A percentile compares a stretch with the other conserved stretches of the same genome.
Conservation (phyloP, 306 rosid species). For the Ochetophila trinervis region DNA sequence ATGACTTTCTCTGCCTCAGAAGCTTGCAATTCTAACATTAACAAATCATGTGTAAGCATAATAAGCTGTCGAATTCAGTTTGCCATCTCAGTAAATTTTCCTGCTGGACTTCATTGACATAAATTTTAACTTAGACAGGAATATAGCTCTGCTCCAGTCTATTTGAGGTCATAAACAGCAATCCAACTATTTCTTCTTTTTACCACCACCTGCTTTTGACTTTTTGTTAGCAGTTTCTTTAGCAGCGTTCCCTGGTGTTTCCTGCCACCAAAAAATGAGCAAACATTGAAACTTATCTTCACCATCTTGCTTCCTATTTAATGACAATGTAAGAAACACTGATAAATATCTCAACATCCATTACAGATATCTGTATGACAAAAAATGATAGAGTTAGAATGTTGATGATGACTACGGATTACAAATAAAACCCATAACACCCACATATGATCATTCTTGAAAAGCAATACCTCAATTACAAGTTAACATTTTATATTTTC, state of each 20-base stretch:
- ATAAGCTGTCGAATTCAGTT: too few relatives aligned
- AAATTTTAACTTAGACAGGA: constrained; percentile 36
- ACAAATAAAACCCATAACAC: background rate
- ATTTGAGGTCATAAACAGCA: constrained; percentile 1
- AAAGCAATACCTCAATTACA: constrained; percentile 1
- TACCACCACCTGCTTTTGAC: constrained; percentile 49
- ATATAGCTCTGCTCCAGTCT: constrained; percentile 14
- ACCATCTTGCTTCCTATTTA: too few relatives aligned
- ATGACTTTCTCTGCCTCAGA: too few relatives aligned
- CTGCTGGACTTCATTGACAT: background rate
- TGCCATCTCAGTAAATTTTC: too few relatives aligned
- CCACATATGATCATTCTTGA: background rate
- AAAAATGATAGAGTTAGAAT: background rate
- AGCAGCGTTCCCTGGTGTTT: constrained; percentile 44
- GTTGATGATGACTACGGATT: background rate
- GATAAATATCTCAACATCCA: background rate
- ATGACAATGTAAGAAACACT: too few relatives aligned
- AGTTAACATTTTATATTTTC: background rate
- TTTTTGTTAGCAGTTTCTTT: constrained; percentile 48
- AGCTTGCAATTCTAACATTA: too few relatives aligned
- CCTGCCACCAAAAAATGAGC: constrained; percentile 39
- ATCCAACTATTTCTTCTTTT: constrained; percentile 57
- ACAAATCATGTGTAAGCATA: too few relatives aligned
- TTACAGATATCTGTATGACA: background rate
- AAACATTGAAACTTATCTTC: background rate